A percentile compares a stretch with the other conserved stretches of the same genome.
phyloP scores from a whole-genome alignment of 768 basidiomycete species.

The Agaricus subrufescens region DNA sequence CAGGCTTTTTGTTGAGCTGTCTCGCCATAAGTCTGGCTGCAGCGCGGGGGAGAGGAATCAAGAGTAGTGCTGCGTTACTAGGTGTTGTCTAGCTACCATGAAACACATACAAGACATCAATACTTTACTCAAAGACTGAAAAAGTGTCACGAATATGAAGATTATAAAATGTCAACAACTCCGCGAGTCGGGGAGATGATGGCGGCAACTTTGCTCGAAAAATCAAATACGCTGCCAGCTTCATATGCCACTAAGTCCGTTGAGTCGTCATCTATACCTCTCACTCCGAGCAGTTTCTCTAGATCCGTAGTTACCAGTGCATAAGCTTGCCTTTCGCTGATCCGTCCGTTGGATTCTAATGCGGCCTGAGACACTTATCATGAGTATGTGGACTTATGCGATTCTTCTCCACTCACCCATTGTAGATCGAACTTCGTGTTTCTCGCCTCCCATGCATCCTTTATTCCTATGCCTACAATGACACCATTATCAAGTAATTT shows the following conservation, averaged over 20 bases:
- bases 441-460: slow-evolving; percentile 67
- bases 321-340: slow-evolving; percentile 36
- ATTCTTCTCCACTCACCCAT: slow-evolving; percentile 53
- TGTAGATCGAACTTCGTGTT: slow-evolving; percentile 74
- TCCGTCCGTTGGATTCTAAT: slow-evolving; percentile 41
- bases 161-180: slow-evolving; percentile 46
- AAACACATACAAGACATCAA: neutral
- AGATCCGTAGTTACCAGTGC: slow-evolving; percentile 42
- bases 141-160: slow-evolving; percentile 4
- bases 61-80: slow-evolving; percentile 58
- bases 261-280: slow-evolving; percentile 33
- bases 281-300: slow-evolving; percentile 33
- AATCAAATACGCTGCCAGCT: slow-evolving; percentile 55
- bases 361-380: slow-evolving; percentile 28
- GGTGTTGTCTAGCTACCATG: slow-evolving; percentile 47
- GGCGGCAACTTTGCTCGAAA: slow-evolving; percentile 50
- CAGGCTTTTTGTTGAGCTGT: slow-evolving; percentile 80
- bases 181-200: slow-evolving; percentile 48
- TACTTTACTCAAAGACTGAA: slow-evolving; percentile 14
- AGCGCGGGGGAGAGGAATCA: slow-evolving; percentile 65
- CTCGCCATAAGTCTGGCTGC: slow-evolving; percentile 74
- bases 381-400: slow-evolving; percentile 1
- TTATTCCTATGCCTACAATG: slow-evolving; percentile 69
- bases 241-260: slow-evolving; percentile 59
- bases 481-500: slow-evolving; percentile 68